Percentiles rank a stretch among this genome's conserved stretches.
Evolutionary conservation across 164 flowering plant species (phyloP).

Genomic region (Aristolochia californica): DNA sequence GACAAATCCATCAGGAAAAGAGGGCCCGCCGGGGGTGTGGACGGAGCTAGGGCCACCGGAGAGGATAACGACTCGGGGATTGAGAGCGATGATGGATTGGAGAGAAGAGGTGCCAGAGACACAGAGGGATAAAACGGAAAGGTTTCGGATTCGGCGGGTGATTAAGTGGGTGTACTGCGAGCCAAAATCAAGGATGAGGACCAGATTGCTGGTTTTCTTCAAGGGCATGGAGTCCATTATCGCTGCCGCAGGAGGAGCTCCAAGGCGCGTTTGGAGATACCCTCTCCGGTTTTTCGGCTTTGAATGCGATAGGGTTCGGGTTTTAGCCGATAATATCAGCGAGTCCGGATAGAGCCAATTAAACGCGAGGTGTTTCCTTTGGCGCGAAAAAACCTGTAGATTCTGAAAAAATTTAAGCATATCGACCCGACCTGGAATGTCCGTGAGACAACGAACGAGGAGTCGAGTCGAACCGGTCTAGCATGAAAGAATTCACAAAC

Average conservation of each 20-base stretch:
- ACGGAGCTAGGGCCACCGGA: constrained; percentile 96
- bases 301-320: too few species aligned
- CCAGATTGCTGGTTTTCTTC: constrained; percentile 37
- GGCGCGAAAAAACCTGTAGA: too few species aligned
- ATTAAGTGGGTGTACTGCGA: constrained; percentile 96
- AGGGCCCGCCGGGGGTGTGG: constrained; percentile 38
- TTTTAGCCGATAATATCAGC: too few species aligned
- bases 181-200: constrained; percentile 75
- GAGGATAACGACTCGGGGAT: constrained; percentile 71
- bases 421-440: too few species aligned
- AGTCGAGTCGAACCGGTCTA: too few species aligned
- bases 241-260: background rate
- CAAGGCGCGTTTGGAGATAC: too few species aligned
- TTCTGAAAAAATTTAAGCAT: too few species aligned
- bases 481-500: too few species aligned
- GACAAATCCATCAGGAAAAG: constrained; percentile 60
- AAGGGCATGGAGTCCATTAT: constrained; percentile 35
- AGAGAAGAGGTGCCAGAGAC: constrained; percentile 73
- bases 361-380: too few species aligned
- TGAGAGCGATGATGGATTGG: constrained; percentile 41
- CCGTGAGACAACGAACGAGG: too few species aligned
- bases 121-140: constrained; percentile 78
- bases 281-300: too few species aligned
- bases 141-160: constrained; percentile 75
- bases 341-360: too few species aligned